phyloP scores from a whole-genome alignment of 495 filamentous ascomycete species.

The Xylona heveae region DNA sequence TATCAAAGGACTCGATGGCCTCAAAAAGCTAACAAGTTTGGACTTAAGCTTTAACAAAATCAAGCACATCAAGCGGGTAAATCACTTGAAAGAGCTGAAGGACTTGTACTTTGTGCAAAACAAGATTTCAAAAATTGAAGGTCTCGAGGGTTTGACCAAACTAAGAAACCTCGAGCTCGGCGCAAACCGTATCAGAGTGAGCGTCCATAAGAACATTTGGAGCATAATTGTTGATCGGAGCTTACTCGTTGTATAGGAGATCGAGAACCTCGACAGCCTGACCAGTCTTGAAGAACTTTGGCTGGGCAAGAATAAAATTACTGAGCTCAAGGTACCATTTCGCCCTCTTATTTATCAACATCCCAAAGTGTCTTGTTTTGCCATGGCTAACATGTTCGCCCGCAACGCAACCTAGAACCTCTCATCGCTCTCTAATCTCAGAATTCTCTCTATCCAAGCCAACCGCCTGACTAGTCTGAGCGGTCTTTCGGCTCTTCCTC shows the following conservation, averaged over 20 bases:
- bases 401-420: slow-evolving; percentile 27
- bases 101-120: slow-evolving; percentile 93
- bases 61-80: slow-evolving; percentile 86
- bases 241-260: slow-evolving; percentile 29
- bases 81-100: slow-evolving; percentile 54
- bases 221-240: neutral
- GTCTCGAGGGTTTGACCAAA: slow-evolving; percentile 48
- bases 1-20: slow-evolving; percentile 60
- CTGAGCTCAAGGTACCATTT: slow-evolving; percentile 41
- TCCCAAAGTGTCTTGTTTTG: no score
- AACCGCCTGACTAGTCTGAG: slow-evolving; percentile 74
- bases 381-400: no score
- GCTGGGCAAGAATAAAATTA: slow-evolving; percentile 97
- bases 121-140: slow-evolving; percentile 73
- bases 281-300: slow-evolving; percentile 66
- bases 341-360: neutral
- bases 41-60: slow-evolving; percentile 98
- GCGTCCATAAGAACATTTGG: slow-evolving; percentile 1
- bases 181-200: slow-evolving; percentile 68
- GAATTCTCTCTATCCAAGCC: slow-evolving; percentile 87
- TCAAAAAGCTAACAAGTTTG: slow-evolving; percentile 51
- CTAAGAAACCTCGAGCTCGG: slow-evolving; percentile 74
- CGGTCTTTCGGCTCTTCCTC: slow-evolving; percentile 47
- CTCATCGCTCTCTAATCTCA: slow-evolving; percentile 49
- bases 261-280: slow-evolving; percentile 67